A percentile compares a stretch with the other conserved stretches of the same genome.
These are phyloP conservation scores for Domatiomyces globalis DNA, from an alignment of 2,329 filamentous ascomycete genomes.

Conservation along the genomic window DNA sequence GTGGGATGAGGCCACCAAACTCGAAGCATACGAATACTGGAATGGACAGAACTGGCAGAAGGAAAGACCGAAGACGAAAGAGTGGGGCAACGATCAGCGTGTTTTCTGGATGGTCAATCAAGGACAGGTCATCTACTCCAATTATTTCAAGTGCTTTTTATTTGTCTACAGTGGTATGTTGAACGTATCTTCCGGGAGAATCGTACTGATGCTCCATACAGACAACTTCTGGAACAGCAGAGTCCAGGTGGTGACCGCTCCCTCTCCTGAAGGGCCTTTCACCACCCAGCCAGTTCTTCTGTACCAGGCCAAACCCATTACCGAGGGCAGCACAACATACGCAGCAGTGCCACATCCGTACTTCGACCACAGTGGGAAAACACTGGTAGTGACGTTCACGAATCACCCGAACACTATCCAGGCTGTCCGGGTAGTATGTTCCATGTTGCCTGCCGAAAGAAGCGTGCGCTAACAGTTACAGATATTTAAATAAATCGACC, in stretches of 20 bases:
- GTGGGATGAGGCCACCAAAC: conserved; percentile 7
- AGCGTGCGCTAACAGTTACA: background rate
- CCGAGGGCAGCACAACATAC: conserved; percentile 13
- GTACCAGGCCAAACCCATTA: conserved; percentile 15
- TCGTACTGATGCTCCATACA: background rate
- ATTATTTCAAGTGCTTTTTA: conserved; percentile 14
- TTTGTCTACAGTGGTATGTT: conserved; percentile 18
- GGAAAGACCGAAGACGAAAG: conserved; percentile 6
- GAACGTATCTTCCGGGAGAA: background rate
- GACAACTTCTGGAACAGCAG: conserved; percentile 17
- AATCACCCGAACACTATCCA: conserved; percentile 19
- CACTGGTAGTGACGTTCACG: conserved; percentile 17
- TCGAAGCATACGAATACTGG: conserved; percentile 19
- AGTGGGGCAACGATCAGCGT: conserved; percentile 15
- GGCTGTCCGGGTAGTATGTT: conserved; percentile 11
- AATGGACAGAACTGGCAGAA: conserved; percentile 15
- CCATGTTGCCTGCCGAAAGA: background rate
- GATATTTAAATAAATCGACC: background rate
- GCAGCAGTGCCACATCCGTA: conserved; percentile 18
- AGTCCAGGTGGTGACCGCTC: conserved; percentile 11
- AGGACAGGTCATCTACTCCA: conserved; percentile 18
- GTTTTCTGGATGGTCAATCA: conserved; percentile 20
- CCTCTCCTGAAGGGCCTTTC: conserved; percentile 18
- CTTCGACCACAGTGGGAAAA: conserved; percentile 16
- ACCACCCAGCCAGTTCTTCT: conserved; percentile 13